phyloP scores from a whole-genome alignment of 2,329 filamentous ascomycete species.

The Fusarium mexicanum region DNA sequence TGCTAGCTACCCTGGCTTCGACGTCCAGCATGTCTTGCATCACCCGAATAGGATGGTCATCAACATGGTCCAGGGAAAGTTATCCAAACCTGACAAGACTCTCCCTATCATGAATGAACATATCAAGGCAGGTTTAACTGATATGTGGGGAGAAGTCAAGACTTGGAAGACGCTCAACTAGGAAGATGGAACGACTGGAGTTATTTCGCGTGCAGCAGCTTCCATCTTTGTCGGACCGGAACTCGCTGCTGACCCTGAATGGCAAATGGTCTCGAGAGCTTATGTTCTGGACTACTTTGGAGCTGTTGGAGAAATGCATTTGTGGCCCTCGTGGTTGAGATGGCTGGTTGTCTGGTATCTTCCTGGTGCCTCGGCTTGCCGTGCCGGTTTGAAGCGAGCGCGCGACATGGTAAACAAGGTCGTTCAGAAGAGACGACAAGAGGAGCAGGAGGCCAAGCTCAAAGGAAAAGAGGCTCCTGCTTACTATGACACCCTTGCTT shows the following conservation, averaged over 20 bases:
- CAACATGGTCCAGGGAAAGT: neutral
- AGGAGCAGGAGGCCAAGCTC: rapidly evolving
- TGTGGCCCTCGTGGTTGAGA: neutral
- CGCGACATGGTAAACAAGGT: neutral
- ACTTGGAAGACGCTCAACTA: neutral
- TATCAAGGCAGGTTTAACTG: neutral
- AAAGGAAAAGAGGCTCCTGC: neutral
- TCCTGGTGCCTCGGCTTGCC: neutral
- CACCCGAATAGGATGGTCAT: neutral
- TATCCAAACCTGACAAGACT: neutral
- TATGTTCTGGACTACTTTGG: neutral
- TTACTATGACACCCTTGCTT: neutral
- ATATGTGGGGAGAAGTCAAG: neutral
- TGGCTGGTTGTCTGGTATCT: neutral
- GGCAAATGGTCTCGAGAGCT: neutral
- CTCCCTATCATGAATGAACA: neutral
- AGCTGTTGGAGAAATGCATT: neutral
- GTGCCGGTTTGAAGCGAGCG: neutral
- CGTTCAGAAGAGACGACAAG: neutral
- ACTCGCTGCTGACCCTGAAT: neutral
- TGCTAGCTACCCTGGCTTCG: neutral
- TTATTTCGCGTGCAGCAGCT: neutral
- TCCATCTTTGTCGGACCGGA: neutral
- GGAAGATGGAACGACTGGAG: neutral
- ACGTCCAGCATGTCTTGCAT: neutral